Conservation (phyloP, 2,329 filamentous ascomycete genomes). For the Rutstroemia sp. region DNA sequence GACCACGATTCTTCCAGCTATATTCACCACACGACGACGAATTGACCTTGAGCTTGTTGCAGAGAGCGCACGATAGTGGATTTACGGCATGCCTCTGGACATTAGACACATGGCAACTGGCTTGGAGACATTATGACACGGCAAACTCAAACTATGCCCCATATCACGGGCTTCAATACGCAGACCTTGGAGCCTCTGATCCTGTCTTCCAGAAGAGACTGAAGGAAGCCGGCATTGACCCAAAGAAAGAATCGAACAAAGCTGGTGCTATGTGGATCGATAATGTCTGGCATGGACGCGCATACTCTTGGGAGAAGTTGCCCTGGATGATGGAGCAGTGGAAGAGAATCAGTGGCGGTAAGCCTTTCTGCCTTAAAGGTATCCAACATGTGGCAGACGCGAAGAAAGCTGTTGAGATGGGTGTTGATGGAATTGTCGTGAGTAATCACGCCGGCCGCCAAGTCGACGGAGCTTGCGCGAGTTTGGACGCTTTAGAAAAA, state of each 20-base stretch:
- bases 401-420: slow-evolving; percentile 46
- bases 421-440: slow-evolving; percentile 54
- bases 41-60: slow-evolving; percentile 46
- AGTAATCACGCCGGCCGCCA: slow-evolving; percentile 52
- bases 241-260: slow-evolving; percentile 41
- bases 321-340: slow-evolving; percentile 53
- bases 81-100: slow-evolving; percentile 53
- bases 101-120: slow-evolving; percentile 57
- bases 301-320: slow-evolving; percentile 56
- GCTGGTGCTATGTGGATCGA: slow-evolving; percentile 58
- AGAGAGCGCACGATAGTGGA: slow-evolving; percentile 45
- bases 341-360: slow-evolving; percentile 49
- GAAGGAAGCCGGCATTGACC: slow-evolving; percentile 44
- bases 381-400: slow-evolving; percentile 56
- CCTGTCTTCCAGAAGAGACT: slow-evolving; percentile 51
- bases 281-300: slow-evolving; percentile 53
- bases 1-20: slow-evolving; percentile 52
- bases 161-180: slow-evolving; percentile 39
- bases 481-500: slow-evolving; percentile 51
- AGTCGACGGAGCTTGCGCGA: slow-evolving; percentile 52
- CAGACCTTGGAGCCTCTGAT: slow-evolving; percentile 50
- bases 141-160: slow-evolving; percentile 53
- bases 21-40: slow-evolving; percentile 59
- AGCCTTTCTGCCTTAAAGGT: slow-evolving; percentile 53
- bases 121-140: slow-evolving; percentile 52